phyloP scores from a whole-genome alignment of 768 basidiomycete genomes.

The Lactifluus hygrophoroides region DNA sequence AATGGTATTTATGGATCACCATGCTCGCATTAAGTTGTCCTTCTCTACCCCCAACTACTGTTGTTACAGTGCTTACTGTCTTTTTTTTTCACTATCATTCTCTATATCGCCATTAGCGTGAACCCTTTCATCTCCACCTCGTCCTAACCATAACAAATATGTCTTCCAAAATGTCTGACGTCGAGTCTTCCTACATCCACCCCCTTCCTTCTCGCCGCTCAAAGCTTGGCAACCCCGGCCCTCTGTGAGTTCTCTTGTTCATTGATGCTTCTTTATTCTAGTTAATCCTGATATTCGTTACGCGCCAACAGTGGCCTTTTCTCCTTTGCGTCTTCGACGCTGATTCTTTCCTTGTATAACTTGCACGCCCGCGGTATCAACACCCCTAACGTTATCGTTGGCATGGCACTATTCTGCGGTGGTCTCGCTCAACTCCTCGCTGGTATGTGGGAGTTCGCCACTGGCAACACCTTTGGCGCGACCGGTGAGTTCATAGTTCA shows the following conservation, averaged over 20 bases:
- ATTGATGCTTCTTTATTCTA: background rate
- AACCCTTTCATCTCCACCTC: too few species aligned
- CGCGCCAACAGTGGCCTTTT: conserved; percentile 70
- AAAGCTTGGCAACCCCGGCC: conserved; percentile 24
- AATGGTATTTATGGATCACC: too few species aligned
- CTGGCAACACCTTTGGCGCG: conserved; percentile 62
- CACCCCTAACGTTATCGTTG: conserved; percentile 64
- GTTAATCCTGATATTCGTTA: background rate
- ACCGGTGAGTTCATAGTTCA: conserved; percentile 42
- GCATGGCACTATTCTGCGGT: conserved; percentile 80
- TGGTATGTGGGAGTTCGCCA: conserved; percentile 65
- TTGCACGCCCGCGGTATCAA: conserved; percentile 43
- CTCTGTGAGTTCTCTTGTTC: conserved; percentile 34
- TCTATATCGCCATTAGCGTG: too few species aligned
- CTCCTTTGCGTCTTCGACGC: conserved; percentile 77
- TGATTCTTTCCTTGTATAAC: conserved; percentile 74
- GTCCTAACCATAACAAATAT: too few species aligned
- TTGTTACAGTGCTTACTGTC: too few species aligned
- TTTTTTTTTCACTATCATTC: too few species aligned
- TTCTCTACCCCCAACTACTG: too few species aligned
- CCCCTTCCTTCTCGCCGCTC: background rate
- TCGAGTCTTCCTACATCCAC: background rate
- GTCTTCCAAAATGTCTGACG: conserved; percentile 7
- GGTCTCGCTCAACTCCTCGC: conserved; percentile 81
- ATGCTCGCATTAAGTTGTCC: too few species aligned